Base-by-base conservation (phyloP, 176 grass and related monocot species). In the Ampelocalamus luodianensis region DNA sequence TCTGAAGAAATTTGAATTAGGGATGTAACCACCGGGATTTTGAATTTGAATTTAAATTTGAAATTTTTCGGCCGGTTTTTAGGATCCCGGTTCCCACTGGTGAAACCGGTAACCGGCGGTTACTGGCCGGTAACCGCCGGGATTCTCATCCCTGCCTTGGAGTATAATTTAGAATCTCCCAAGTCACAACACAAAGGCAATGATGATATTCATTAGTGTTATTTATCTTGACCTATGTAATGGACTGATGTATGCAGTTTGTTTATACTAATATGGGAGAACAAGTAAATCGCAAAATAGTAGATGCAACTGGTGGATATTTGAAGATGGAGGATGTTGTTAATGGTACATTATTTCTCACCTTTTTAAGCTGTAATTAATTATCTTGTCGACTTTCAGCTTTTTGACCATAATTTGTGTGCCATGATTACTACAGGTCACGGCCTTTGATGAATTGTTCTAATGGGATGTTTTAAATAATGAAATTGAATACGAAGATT, bases 241-340 rank as follows among this genome's bases (percentile, higher is more conserved):
- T 78, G 68, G 38, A 69, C 32, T 91, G 18, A 82, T 88, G 68
- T 53, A 62, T 94, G 86, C 93, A 99, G 96, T 99, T 96, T 94
- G 86, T 96, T 83, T 76, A 88, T 87, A 99, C 93, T 72, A 87
- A 90, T 51, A 5, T 99, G 86, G 83, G 42, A 64, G 45, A 79
- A 49, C 87, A 79, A 73, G 22, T 94, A 36, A 86, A 72, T 60
- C 83, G 26, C n/a, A 96, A 48, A 87, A 8, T 96, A 76, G 14
- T 99, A 63, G 65, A 94, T 81, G 46, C 81, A 68, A 38, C 74
- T 76, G 96, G 96, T 88, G 96, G 96, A 72, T 99, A 85, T 83
- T 6, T 99, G 69, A 38, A 92, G 79, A 94, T 99, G 93, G 91
- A 92, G 26, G 90, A 87, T 66, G 22, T 99, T 88, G 50, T 96